A percentile compares a stretch with the other conserved stretches of the same genome.
phyloP scores from a whole-genome alignment of 495 filamentous ascomycete species.

The Tuber brumale region DNA sequence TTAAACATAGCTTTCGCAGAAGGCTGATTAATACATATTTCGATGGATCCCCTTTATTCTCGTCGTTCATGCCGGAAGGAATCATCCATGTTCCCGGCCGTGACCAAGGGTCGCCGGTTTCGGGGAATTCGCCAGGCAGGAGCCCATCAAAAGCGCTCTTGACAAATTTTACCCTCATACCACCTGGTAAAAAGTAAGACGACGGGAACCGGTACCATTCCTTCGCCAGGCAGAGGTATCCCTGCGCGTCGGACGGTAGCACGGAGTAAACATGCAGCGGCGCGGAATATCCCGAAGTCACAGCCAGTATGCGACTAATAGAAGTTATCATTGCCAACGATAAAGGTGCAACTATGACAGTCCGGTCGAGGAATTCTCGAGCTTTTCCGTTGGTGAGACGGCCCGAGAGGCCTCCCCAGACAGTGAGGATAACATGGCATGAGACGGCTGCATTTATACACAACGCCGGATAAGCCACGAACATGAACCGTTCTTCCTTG shows the following conservation, averaged over 20 bases:
- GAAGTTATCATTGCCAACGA: conserved; percentile 59
- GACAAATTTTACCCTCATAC: conserved; percentile 76
- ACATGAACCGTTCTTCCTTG: conserved; percentile 99
- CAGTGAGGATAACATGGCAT: conserved; percentile 66
- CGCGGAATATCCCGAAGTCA: conserved; percentile 76
- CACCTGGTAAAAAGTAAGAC: conserved; percentile 77
- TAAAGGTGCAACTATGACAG: conserved; percentile 41
- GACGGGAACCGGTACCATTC: conserved; percentile 99
- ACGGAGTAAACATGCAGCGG: conserved; percentile 67
- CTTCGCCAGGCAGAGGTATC: conserved; percentile 81
- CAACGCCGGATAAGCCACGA: conserved; percentile 85
- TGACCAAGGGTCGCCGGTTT: conserved; percentile 57
- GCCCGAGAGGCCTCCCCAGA: conserved; percentile 55
- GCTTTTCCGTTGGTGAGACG: conserved; percentile 44
- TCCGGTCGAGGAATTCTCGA: conserved; percentile 56
- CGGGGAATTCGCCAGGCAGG: conserved; percentile 76
- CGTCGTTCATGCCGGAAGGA: conserved; percentile 84
- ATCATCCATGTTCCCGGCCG: conserved; percentile 64
- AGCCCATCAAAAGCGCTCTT: conserved; percentile 83
- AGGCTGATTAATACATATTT: conserved; percentile 62
- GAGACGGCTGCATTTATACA: conserved; percentile 87
- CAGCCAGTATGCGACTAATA: conserved; percentile 67
- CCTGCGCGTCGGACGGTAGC: conserved; percentile 49
- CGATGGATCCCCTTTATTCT: conserved; percentile 73
- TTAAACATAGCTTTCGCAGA: not conserved